These are phyloP conservation scores for Solanum bulbocastanum DNA, from an alignment of 257 asterid genomes.

Conservation along the genomic window DNA sequence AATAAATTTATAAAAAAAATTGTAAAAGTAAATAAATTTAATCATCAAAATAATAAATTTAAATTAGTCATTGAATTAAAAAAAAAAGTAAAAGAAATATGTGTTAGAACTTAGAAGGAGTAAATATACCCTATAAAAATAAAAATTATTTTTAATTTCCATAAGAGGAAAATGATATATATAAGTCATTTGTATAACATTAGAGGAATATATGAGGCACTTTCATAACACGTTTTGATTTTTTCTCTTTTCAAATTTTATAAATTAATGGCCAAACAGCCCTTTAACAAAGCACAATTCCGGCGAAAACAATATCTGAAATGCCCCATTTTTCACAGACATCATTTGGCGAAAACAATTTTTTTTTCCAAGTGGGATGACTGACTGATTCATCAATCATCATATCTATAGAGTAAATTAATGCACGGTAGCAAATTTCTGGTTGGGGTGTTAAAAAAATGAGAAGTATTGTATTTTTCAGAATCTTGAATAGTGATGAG, in stretches of 20 bases:
- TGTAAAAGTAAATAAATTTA: not conserved
- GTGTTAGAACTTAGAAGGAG: too few species aligned
- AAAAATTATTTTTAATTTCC: too few species aligned
- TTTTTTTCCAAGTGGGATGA: not conserved
- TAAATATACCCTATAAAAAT: too few species aligned
- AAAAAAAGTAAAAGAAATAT: too few species aligned
- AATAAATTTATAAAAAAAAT: too few species aligned
- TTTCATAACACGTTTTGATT: too few species aligned
- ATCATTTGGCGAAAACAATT: not conserved
- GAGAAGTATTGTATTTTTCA: not conserved
- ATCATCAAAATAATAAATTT: not conserved
- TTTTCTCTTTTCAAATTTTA: not conserved
- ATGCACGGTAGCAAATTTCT: not conserved
- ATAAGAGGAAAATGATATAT: too few species aligned
- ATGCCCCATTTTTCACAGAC: not conserved
- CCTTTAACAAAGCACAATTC: not conserved
- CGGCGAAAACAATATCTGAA: not conserved
- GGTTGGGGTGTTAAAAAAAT: not conserved
- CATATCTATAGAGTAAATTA: not conserved
- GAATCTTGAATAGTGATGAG: not conserved
- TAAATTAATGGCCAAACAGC: not conserved
- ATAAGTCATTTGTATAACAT: too few species aligned
- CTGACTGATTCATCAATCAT: not conserved
- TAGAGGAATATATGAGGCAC: not conserved
- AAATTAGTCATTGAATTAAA: too few species aligned